Evolutionary conservation across 139 green algal species (phyloP).

Genomic region (Gonium pectorale): DNA sequence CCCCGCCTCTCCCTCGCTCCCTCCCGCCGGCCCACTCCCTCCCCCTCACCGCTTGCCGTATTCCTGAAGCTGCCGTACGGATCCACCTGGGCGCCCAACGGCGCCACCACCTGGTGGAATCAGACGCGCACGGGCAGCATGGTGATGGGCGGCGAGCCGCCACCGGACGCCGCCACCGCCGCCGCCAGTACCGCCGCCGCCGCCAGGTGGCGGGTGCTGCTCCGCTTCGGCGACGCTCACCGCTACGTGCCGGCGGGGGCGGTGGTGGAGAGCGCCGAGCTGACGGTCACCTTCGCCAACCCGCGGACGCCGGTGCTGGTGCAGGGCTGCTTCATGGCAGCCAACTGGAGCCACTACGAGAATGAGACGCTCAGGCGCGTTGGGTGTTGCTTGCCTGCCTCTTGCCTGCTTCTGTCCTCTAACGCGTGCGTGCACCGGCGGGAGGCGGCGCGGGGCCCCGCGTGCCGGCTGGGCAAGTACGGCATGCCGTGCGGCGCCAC

Average conservation of each 20-base stretch:
- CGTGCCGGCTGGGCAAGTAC: neutral
- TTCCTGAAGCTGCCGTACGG: neutral
- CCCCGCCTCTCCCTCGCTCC: no score
- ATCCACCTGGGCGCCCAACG: conserved; percentile 19
- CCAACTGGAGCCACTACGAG: neutral
- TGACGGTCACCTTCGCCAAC: conserved; percentile 26
- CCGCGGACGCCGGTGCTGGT: neutral
- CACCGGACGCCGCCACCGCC: no score
- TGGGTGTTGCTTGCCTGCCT: neutral
- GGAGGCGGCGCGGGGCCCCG: neutral
- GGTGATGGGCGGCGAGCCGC: neutral
- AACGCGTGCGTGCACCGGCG: neutral
- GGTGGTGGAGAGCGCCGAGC: conserved; percentile 27
- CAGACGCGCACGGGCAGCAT: neutral
- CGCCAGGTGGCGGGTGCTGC: neutral
- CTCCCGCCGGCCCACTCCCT: neutral
- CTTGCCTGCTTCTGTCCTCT: neutral
- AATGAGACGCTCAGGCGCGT: neutral
- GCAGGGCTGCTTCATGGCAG: conserved; percentile 19
- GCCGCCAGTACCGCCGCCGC: no score
- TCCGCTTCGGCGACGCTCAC: conserved; percentile 30
- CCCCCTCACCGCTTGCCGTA: neutral
- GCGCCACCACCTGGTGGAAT: conserved; percentile 22
- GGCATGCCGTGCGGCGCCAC: no score
- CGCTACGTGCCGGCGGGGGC: conserved; percentile 17